Evolutionary conservation across 768 basidiomycete species (phyloP).

Genomic region (Amanita subjunquillea): DNA sequence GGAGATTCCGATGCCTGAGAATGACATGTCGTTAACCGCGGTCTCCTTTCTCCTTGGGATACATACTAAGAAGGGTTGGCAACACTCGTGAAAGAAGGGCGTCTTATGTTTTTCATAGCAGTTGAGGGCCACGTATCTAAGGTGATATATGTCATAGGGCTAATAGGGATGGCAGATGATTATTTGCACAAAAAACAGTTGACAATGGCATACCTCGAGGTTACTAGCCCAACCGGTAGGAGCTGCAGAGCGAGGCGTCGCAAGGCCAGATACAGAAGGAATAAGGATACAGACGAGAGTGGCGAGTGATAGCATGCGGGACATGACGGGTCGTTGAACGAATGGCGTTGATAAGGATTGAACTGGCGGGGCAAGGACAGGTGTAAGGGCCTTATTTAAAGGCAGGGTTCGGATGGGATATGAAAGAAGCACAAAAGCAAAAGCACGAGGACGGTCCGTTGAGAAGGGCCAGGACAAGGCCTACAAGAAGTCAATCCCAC

Average conservation of each 20-base stretch:
- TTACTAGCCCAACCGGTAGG: constrained; percentile 33
- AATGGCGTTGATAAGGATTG: constrained; percentile 17
- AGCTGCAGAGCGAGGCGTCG: constrained; percentile 27
- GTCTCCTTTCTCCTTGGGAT: neutral
- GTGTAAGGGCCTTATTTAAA: constrained; percentile 15
- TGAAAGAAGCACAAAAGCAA: constrained; percentile 19
- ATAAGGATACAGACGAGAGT: constrained; percentile 29
- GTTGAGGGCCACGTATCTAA: constrained; percentile 47
- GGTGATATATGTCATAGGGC: constrained; percentile 47
- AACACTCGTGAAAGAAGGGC: constrained; percentile 57
- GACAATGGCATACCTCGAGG: constrained; percentile 29
- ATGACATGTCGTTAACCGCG: neutral
- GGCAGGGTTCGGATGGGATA: constrained; percentile 18
- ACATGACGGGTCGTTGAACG: constrained; percentile 26
- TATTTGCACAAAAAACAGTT: constrained; percentile 1
- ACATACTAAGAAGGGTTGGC: constrained; percentile 58
- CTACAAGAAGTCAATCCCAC: constrained; percentile 6
- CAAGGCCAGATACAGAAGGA: constrained; percentile 29
- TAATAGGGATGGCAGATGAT: constrained; percentile 13
- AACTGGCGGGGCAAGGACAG: constrained; percentile 9
- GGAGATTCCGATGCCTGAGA: constrained; percentile 6
- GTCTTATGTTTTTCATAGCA: constrained; percentile 39
- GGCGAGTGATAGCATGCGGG: constrained; percentile 27
- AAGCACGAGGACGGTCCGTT: constrained; percentile 18
- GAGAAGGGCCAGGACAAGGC: constrained; percentile 9